Evolutionary conservation across 1,284 basidiomycete species (phyloP), one percentile per base, ranked within the genome.

Genomic region (Violaceomyces palustris): DNA sequence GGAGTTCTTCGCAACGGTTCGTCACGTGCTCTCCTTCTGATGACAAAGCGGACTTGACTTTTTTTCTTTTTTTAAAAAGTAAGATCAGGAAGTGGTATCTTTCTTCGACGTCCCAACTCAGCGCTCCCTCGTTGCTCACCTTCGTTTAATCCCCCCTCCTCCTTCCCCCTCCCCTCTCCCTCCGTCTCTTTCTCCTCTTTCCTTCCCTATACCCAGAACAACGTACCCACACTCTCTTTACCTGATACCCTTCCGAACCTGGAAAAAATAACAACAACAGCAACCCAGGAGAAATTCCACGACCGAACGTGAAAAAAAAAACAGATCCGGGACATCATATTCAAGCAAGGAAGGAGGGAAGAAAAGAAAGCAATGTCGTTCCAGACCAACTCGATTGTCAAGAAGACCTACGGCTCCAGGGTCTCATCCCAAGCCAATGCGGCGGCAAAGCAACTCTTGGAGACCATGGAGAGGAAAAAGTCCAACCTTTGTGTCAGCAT

Each of bases 401-500:
- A 49, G 6, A 30, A 52, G 19, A 49, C 64, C 12, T 71, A 71
- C 46, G 62, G 57, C n/a, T 35, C 44, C 12, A 62, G 68, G 1
- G 56, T 60, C 7, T 46, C 50, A 23, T 36, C 35, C 24, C 63
- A 65, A 35, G 39, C 55, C 25, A 73, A 73, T 41, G 40, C 63
- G 3, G 61, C 67, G 10, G 69, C 67, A 29, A 57, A 53, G 32
- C 41, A 40, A 2, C 51, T 98, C 4, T 81, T 98, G 11, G 80
- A 84, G 69, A 84, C 84, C 7, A 91, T 97, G 74, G 86, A 84
- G 51, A 80, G 85, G 60, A 99, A 99, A 75, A 79, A 85, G 71
- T 82, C 87, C 21, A 98, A 98, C 74, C 82, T 98, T 17, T 89
- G 88, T 43, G 88, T 98, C 51, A 91, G 88, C 62, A 89, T 98